Evolutionary conservation across 2,329 filamentous ascomycete species (phyloP).

Genomic region (Simplicillium sp.): DNA sequence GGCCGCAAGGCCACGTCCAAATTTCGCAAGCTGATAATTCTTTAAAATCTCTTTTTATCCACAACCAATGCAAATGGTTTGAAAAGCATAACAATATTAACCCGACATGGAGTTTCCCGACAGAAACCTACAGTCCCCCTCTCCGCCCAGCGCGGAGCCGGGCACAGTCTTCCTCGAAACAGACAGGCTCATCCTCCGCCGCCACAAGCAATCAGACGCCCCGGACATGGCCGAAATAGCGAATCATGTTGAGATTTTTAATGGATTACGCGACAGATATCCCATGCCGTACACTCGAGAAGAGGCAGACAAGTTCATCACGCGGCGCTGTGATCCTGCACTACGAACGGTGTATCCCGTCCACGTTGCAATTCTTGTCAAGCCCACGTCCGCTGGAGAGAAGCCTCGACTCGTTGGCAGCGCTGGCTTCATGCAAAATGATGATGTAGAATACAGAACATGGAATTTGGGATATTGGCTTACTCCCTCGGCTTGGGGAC

Average conservation of each 20-base stretch:
- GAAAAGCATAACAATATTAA: too few species aligned
- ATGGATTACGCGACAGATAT: constrained; percentile 33
- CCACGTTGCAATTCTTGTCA: constrained; percentile 26
- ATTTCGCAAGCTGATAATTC: neutral
- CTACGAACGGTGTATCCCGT: constrained; percentile 13
- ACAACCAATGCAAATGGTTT: too few species aligned
- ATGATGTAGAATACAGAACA: constrained; percentile 29
- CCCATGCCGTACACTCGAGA: constrained; percentile 34
- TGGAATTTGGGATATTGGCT: constrained; percentile 43
- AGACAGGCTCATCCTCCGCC: constrained; percentile 28
- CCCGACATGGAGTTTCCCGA: too few species aligned
- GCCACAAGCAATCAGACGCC: constrained; percentile 28
- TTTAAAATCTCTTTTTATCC: neutral
- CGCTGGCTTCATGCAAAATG: constrained; percentile 26
- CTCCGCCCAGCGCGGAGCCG: constrained; percentile 15
- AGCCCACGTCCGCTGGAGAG: constrained; percentile 10
- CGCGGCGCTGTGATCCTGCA: constrained; percentile 8
- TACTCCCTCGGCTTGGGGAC: constrained; percentile 31
- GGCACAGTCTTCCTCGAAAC: constrained; percentile 21
- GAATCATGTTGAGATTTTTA: constrained; percentile 27
- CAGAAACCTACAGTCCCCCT: constrained; percentile 8
- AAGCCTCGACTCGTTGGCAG: constrained; percentile 24
- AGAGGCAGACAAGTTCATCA: constrained; percentile 28
- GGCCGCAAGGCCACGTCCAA: too few species aligned
- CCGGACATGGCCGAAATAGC: constrained; percentile 20